These are phyloP conservation scores for Tolypocladium ovalisporum DNA, from an alignment of 2,329 filamentous ascomycete genomes.

Conservation along the genomic window DNA sequence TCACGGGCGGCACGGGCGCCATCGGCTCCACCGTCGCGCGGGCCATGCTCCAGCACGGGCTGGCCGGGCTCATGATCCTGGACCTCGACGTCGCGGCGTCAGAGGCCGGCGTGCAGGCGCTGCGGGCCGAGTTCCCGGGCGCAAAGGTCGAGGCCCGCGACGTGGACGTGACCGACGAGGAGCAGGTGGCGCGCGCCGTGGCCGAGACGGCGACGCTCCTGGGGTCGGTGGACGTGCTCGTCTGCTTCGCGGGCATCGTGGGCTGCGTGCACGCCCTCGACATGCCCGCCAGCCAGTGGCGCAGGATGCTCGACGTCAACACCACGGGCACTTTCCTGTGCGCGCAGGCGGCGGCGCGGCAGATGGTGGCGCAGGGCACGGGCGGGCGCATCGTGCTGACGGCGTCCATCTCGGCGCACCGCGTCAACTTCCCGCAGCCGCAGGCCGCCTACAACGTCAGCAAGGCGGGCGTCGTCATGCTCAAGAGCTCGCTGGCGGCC, in stretches of 20 bases:
- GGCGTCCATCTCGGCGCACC: constrained; percentile 56
- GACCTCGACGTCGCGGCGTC: constrained; percentile 40
- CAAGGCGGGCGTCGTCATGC: constrained; percentile 54
- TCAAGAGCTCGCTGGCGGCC: constrained; percentile 55
- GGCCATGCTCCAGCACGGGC: constrained; percentile 59
- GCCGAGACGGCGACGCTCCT: constrained; percentile 2
- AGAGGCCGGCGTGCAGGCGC: constrained; percentile 1
- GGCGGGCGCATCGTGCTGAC: constrained; percentile 56
- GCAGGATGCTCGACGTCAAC: constrained; percentile 58
- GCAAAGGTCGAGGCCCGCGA: constrained; percentile 4
- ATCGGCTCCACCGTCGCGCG: constrained; percentile 37
- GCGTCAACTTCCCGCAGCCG: constrained; percentile 62
- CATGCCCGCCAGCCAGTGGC: constrained; percentile 34
- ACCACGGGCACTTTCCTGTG: constrained; percentile 60
- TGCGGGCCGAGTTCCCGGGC: constrained; percentile 10
- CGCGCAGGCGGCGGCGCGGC: constrained; percentile 48
- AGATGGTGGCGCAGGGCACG: constrained; percentile 38
- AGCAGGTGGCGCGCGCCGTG: constrained; percentile 5
- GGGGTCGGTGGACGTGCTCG: constrained; percentile 11
- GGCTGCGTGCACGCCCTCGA: constrained; percentile 49
- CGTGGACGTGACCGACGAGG: constrained; percentile 11
- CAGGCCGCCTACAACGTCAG: constrained; percentile 63
- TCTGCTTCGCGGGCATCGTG: constrained; percentile 49
- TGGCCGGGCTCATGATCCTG: constrained; percentile 46
- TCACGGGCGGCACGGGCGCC: constrained; percentile 38